Evolutionary conservation across 768 basidiomycete genomes (phyloP), one percentile per base, ranked within the genome.

Genomic region (Clathrus columnatus): DNA sequence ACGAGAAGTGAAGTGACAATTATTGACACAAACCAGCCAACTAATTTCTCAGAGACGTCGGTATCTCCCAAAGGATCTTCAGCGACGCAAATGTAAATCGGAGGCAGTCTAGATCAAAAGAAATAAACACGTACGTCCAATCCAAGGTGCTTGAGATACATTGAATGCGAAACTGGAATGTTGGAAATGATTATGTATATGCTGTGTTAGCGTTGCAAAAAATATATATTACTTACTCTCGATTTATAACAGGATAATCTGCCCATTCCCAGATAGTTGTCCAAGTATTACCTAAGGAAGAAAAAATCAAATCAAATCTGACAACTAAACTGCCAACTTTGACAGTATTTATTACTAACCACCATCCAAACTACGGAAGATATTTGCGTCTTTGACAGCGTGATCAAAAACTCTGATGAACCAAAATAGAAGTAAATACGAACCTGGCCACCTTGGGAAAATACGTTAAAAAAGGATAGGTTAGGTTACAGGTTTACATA

Each of bases 341-440:
- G n/a, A n/a, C n/a, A 29, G 30, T 16, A 50, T 20, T 10, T 20
- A n/a, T 4, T 21, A 20, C 46, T 71, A 61, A 41, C 83, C 83
- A 43, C 80, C 70, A 62, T 85, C 68, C 1, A 73, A 79, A 4
- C 79, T 80, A 7, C 82, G 75, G 70, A 74, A 84, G 16, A 84
- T 82, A 57, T 82, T 80, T 16, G 81, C 82, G 60, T 84, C 82
- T 1, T 81, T 82, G 75, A 74, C 80, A 67, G 66, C 65, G 20
- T 56, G 50, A 56, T 65, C 63, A 30, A 30, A 7, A 28, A 20
- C 4, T 16, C 8, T 17, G n/a, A 4, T 23, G 16, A 28, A 32
- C 27, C 42, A 17, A 26, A 53, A 29, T 43, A 49, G 49, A 17
- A 30, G 5, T 20, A 18, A n/a, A 26, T n/a, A 48, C 46, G 17